Evolutionary conservation across 257 asterid species (phyloP).

Genomic region (Orobanche coerulescens): DNA sequence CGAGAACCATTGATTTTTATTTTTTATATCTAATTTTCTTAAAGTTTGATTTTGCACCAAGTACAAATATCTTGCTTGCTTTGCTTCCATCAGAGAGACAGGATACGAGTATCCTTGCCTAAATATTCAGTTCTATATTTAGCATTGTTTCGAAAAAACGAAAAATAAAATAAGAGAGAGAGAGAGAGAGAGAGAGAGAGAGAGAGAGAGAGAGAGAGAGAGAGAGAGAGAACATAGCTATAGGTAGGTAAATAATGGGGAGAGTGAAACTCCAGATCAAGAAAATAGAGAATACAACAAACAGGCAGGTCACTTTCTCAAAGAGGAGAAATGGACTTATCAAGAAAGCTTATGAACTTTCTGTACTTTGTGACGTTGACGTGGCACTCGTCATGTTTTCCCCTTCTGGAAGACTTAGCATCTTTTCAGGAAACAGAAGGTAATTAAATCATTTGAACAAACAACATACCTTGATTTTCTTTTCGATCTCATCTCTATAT

Average conservation of each 20-base stretch:
- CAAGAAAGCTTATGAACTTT: constrained; percentile 95
- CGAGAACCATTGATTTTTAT: constrained; percentile 6
- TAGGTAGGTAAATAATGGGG: constrained; percentile 43
- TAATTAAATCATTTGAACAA: constrained; percentile 9
- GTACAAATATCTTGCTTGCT: constrained; percentile 9
- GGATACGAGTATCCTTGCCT: neutral
- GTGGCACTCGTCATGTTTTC: constrained; percentile 94
- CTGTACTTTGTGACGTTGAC: constrained; percentile 95
- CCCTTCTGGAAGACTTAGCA: constrained; percentile 83
- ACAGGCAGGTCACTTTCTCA: constrained; percentile 96
- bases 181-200: no score
- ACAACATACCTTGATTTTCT: no score
- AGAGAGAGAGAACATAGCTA: no score
- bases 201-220: no score
- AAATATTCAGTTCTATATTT: constrained; percentile 29
- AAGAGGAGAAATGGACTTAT: constrained; percentile 92
- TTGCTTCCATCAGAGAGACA: constrained; percentile 17
- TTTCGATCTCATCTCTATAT: neutral
- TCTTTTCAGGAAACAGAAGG: constrained; percentile 75
- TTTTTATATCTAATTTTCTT: neutral
- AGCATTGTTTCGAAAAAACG: constrained; percentile 26
- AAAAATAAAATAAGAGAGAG: neutral
- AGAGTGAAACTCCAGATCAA: constrained; percentile 93
- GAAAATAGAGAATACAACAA: constrained; percentile 88
- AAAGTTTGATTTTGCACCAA: neutral